Base-by-base conservation (phyloP, 768 basidiomycete genomes). In the Chiua virens region DNA sequence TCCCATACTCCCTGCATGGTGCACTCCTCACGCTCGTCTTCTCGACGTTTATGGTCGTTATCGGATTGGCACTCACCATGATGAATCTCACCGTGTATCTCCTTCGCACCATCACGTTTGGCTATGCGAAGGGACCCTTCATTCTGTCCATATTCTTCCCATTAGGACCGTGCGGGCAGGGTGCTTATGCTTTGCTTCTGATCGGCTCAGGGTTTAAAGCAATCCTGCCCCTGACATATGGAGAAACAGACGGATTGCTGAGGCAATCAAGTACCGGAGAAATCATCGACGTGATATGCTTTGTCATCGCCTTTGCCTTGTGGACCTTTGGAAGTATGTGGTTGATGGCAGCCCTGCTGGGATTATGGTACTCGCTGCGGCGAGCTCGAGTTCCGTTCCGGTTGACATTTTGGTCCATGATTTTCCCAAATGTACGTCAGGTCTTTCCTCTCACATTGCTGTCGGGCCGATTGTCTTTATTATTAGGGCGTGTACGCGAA, bases 71-170 rank as follows among this genome's bases (percentile, higher is more conserved):
- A 1, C 72, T 87, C 15, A 79, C 86, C 1, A 62, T 85, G 42
- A 85, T 87, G 79, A 77, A 89, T 42, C 76, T 88, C 49, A 79
- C 83, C 3, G 71, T 81, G 42, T 89, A 88, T 62, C 63, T 88
- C 34, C 63, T 79, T 34, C 80, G 85, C 8, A 73, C 86, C 10
- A 76, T 86, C 47, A 54, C 81, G 10, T 62, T 81, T 58, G 85
- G 84, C 9, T 72, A 81, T 44, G 77, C 83, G 2, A 68, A 71
- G 5, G 78, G 77, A 21, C 59, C 61, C 4, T 66, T 66, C 14
- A 73, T 86, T 43, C 66, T 86, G 50, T 82, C 83, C 6, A 73
- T 79, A 5, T 89, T 89, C 65, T 74, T 91, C n/a, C 86, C 87
- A 0, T 66, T 90, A 3, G 89, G 89, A 4, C 86, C 89, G 0